Percentiles rank a stretch among this genome's conserved stretches.
Evolutionary conservation across 2,329 filamentous ascomycete genomes (phyloP).

Genomic region (Chaetomiaceae sp.): DNA sequence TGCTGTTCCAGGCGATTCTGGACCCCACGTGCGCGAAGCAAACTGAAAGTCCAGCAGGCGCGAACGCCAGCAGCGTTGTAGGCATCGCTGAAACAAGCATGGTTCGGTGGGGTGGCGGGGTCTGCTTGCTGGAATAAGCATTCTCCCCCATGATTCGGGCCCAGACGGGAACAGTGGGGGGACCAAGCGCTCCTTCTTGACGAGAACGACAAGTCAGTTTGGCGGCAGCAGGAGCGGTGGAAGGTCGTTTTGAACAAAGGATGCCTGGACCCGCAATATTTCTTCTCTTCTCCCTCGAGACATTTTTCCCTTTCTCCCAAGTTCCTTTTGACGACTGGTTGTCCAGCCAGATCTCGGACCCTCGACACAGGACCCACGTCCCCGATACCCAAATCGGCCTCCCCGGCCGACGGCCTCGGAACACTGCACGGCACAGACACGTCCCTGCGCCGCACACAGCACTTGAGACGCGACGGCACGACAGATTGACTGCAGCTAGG

Average conservation of each 20-base stretch:
- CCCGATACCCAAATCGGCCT: too few species aligned
- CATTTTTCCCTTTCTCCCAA: neutral
- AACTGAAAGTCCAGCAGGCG: neutral
- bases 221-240: neutral
- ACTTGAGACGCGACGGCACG: neutral
- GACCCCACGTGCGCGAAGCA: too few species aligned
- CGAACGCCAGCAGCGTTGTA: neutral
- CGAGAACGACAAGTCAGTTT: slow-evolving; percentile 1
- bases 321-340: too few species aligned
- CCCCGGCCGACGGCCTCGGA: neutral
- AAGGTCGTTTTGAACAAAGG: neutral
- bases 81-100: slow-evolving; percentile 18
- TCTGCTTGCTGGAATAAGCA: neutral
- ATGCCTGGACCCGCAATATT: neutral
- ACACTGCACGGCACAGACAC: slow-evolving; percentile 9
- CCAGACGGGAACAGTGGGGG: too few species aligned
- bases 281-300: too few species aligned
- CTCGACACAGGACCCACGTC: too few species aligned
- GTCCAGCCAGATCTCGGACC: too few species aligned
- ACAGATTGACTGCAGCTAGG: neutral
- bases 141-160: neutral
- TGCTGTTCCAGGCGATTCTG: too few species aligned
- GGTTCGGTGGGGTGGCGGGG: slow-evolving; percentile 14
- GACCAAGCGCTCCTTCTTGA: too few species aligned
- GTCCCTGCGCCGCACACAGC: neutral